These are phyloP conservation scores for Picochlorum sp. DNA, from an alignment of 139 green algal genomes.

Conservation along the genomic window DNA sequence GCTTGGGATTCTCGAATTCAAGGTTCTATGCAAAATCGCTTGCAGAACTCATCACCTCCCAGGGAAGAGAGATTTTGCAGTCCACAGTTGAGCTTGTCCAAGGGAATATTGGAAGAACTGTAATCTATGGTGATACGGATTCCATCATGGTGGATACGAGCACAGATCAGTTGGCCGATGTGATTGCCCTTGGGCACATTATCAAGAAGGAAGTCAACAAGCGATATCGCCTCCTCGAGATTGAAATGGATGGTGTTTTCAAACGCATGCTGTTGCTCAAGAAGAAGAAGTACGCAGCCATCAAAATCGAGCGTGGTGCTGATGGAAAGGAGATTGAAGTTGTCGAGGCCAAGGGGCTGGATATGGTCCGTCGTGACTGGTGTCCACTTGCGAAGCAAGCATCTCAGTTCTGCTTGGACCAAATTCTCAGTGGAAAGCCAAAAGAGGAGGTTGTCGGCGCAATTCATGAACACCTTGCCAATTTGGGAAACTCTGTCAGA, in stretches of 20 bases:
- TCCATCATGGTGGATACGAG: conserved; percentile 93
- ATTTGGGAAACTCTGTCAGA: conserved; percentile 33
- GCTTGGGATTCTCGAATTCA: conserved; percentile 84
- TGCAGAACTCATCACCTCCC: conserved; percentile 88
- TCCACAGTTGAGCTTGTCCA: conserved; percentile 91
- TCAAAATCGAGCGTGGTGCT: conserved; percentile 66
- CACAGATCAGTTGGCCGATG: conserved; percentile 51
- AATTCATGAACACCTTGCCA: conserved; percentile 72
- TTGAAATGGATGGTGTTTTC: conserved; percentile 95
- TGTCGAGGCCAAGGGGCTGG: conserved; percentile 91
- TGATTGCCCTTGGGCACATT: conserved; percentile 44
- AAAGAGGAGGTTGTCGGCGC: conserved; percentile 79
- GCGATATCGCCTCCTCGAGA: conserved; percentile 87
- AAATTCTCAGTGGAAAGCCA: conserved; percentile 67
- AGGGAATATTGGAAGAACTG: conserved; percentile 54
- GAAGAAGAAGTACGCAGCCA: conserved; percentile 99
- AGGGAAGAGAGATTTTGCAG: conserved; percentile 89
- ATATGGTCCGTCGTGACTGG: conserved; percentile 98
- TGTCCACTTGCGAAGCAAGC: conserved; percentile 83
- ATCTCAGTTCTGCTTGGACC: conserved; percentile 69
- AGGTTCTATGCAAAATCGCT: conserved; percentile 91
- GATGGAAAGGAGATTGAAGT: conserved; percentile 41
- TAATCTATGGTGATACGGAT: conserved; percentile 98
- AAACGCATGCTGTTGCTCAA: conserved; percentile 95
- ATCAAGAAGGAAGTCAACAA: conserved; percentile 69